Evolutionary conservation across 192 early-diverging fungal species (phyloP).

Genomic region (Physocladia obscura): DNA sequence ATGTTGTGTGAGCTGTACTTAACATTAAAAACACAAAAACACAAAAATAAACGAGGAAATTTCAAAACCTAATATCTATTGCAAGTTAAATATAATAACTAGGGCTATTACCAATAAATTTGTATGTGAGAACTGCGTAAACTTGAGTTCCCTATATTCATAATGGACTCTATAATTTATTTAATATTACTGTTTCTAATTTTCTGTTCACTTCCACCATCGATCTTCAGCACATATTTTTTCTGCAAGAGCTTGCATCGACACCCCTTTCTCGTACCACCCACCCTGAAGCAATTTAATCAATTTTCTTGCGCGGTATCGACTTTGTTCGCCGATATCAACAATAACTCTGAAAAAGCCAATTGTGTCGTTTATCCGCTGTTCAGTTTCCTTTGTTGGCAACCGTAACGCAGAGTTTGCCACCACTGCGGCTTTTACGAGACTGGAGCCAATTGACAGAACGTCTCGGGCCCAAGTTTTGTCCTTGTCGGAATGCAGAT

Average conservation of each 20-base stretch:
- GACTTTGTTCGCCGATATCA: neutral
- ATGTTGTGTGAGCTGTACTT: too few relatives aligned
- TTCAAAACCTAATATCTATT: too few relatives aligned
- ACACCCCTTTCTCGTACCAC: neutral
- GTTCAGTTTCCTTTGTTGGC: conserved; percentile 8
- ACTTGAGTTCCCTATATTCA: too few relatives aligned
- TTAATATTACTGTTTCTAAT: too few relatives aligned
- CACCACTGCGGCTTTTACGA: conserved; percentile 6
- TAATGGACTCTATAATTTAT: too few relatives aligned
- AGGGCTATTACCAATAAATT: too few relatives aligned
- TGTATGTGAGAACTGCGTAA: too few relatives aligned
- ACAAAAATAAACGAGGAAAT: too few relatives aligned
- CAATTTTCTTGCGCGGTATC: conserved; percentile 17
- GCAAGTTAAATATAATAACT: too few relatives aligned
- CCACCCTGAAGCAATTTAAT: conserved; percentile 6
- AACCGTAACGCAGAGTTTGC: neutral
- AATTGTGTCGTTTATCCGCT: neutral
- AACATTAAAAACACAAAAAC: too few relatives aligned
- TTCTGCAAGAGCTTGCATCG: conserved; percentile 11
- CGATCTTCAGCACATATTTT: conserved; percentile 12
- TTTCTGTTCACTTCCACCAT: conserved; percentile 25
- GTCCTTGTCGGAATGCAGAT: conserved; percentile 8
- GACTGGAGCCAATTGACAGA: neutral
- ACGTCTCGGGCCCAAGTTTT: conserved; percentile 10
- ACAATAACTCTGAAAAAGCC: conserved; percentile 18